Conservation (phyloP, 2,329 filamentous ascomycete species). For the Fusarium torulosum region DNA sequence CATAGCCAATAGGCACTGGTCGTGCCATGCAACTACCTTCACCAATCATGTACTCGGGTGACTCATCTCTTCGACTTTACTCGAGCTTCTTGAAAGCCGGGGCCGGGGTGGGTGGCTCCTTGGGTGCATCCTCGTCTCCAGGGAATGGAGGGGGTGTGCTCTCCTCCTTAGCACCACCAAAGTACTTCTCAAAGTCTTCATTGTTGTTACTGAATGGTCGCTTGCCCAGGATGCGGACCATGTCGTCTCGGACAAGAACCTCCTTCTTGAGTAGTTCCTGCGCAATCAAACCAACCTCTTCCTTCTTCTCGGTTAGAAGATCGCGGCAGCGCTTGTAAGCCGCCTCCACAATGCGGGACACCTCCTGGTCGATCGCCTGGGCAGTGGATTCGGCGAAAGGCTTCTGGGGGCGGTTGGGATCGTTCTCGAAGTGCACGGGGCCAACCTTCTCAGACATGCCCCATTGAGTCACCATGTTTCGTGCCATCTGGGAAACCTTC, state of each 20-base stretch:
- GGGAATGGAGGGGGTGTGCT: conserved; percentile 70
- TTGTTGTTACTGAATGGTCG: conserved; percentile 81
- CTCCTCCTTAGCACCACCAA: conserved; percentile 71
- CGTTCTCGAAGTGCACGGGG: conserved; percentile 89
- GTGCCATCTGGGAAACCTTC: conserved; percentile 96
- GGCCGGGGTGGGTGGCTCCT: conserved; percentile 53
- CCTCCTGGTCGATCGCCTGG: conserved; percentile 90
- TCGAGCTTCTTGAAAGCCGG: conserved; percentile 55
- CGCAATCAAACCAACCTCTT: conserved; percentile 87
- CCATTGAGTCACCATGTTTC: conserved; percentile 99
- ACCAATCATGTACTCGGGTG: conserved; percentile 9
- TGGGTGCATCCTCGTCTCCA: conserved; percentile 57
- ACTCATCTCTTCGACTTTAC: conserved; percentile 28
- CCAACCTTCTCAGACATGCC: conserved; percentile 97
- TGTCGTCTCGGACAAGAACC: conserved; percentile 89
- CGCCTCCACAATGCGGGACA: conserved; percentile 89
- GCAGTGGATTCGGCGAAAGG: conserved; percentile 96
- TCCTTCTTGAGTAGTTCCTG: conserved; percentile 95
- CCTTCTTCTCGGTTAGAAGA: conserved; percentile 86
- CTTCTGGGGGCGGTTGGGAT: conserved; percentile 87
- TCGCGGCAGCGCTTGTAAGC: conserved; percentile 92
- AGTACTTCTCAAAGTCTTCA: conserved; percentile 95
- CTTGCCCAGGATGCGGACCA: conserved; percentile 87
- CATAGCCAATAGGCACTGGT: not conserved
- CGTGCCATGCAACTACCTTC: conserved; percentile 3